These are phyloP conservation scores for Starmerella etchellsii DNA, from an alignment of 805 yeast genomes.

Conservation along the genomic window DNA sequence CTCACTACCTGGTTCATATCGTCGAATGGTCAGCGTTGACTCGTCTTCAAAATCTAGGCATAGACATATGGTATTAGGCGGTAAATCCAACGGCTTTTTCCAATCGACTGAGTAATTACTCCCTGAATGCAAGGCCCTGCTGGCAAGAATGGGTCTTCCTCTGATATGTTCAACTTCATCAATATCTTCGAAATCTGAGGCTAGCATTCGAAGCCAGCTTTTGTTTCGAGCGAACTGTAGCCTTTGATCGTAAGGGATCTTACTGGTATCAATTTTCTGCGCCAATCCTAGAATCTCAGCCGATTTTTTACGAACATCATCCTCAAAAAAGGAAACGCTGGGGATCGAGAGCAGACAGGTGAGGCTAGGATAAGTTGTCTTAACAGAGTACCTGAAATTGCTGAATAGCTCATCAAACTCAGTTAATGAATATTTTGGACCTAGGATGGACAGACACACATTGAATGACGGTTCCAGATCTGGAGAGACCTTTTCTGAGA, in stretches of 20 bases:
- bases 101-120: too few species aligned
- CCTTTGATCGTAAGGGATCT: background rate
- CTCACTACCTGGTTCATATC: background rate
- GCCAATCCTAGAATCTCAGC: too few species aligned
- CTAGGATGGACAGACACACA: too few species aligned
- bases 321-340: too few species aligned
- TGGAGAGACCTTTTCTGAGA: too few species aligned
- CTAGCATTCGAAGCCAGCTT: background rate
- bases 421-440: too few species aligned
- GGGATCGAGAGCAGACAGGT: too few species aligned
- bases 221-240: background rate
- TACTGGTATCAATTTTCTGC: background rate
- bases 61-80: slow-evolving; percentile 2
- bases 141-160: background rate
- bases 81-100: background rate
- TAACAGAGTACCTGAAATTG: too few species aligned
- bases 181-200: background rate
- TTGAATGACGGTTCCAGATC: too few species aligned
- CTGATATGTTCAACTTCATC: background rate
- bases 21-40: background rate
- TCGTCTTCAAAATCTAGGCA: slow-evolving; percentile 3
- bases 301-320: too few species aligned
- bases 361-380: too few species aligned
- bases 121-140: background rate
- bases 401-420: too few species aligned